Evolutionary conservation across 164 flowering plant species (phyloP).

Genomic region (Brasenia schreberi): DNA sequence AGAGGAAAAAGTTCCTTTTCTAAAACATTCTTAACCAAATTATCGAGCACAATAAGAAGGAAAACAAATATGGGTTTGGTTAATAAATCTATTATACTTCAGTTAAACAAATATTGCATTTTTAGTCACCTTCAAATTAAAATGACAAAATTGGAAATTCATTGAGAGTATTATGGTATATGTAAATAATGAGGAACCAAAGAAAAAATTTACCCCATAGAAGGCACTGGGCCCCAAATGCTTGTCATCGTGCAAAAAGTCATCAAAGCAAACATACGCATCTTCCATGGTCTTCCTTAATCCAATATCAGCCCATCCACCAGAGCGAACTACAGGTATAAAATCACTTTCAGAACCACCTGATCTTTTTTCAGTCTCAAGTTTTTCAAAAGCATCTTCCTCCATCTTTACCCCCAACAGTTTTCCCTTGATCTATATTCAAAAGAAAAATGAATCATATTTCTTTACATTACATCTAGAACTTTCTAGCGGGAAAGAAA

Average conservation of each 20-base stretch:
- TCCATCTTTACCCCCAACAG: background rate
- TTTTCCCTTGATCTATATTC: background rate
- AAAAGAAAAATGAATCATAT: background rate
- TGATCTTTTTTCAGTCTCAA: slow-evolving; percentile 18
- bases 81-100: too few species aligned
- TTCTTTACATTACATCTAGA: too few species aligned
- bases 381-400: background rate
- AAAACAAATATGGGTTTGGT: too few species aligned
- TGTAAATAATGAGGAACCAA: slow-evolving; percentile 1
- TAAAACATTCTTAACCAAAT: background rate
- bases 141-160: too few species aligned
- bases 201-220: slow-evolving; percentile 58
- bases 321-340: slow-evolving; percentile 76
- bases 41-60: too few species aligned
- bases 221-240: slow-evolving; percentile 52
- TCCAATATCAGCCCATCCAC: slow-evolving; percentile 88
- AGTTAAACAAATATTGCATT: too few species aligned
- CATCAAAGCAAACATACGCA: slow-evolving; percentile 58
- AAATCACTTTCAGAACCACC: slow-evolving; percentile 33
- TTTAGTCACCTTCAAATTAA: background rate
- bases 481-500: too few species aligned
- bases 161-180: background rate
- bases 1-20: background rate
- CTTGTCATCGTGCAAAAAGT: slow-evolving; percentile 35
- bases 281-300: slow-evolving; percentile 77